Base-by-base conservation (phyloP, 148 eudicot species). In the Pouteria glomerata region DNA sequence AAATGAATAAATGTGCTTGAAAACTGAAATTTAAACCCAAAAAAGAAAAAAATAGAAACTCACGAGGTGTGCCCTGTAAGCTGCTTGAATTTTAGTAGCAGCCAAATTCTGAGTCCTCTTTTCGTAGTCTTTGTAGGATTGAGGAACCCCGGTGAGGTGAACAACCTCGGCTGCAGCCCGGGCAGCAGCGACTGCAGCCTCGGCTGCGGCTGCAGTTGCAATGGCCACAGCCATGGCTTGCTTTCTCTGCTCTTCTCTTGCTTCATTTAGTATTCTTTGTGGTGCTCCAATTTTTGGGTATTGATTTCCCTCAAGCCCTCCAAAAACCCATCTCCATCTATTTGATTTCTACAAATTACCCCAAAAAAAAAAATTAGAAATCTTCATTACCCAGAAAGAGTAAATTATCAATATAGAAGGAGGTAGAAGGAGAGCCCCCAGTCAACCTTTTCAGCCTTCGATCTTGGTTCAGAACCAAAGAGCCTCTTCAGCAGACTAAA, bases 141-240 rank as follows among this genome's bases (percentile, higher is more conserved):
- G 64, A 24, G 89, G 80, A 55, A 77, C 68, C 12, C 80, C 74
- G 0, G 97, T 85, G 14, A 91, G 87, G 11, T 89, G 83, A 70
- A 91, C 96, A 21, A 89, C 91, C 77, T 89, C 91, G 2, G 91
- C 92, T n/a, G 98, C 98, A 12, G 97, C 98, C 70, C 84, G 86
- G 29, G 98, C 98, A 8, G 98, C 97, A 1, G 86, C 92, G 37
- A 94, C 81, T 2, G 99, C 99, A 3, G 94, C 99, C 75, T 95
- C 89, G 5, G 97, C 99, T 2, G 99, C 99, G 2, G 86, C 97
- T 0, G 97, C 90, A 0, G 91, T 91, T 29, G 96, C 97, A n/a
- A 78, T 68, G 3, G 98, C 97, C 45, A 91, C 97, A 56, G 86
- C 90, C 76, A 89, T 23, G 3, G 90, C 96, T 51, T 79, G 88